These are phyloP conservation scores for Russula griseocarnosa DNA, from an alignment of 768 basidiomycete species.

Conservation along the genomic window DNA sequence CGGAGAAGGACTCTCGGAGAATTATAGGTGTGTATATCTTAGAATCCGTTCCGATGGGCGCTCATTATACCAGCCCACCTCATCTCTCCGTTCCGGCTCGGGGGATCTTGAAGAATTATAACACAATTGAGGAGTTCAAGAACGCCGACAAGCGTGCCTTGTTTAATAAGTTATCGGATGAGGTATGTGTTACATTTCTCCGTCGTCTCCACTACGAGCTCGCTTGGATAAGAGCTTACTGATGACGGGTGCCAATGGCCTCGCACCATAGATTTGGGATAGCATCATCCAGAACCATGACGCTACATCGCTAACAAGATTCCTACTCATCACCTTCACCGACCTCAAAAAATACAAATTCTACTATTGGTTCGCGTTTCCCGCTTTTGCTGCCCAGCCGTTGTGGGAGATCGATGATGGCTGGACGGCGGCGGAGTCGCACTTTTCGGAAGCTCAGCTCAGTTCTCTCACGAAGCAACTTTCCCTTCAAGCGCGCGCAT, in stretches of 20 bases:
- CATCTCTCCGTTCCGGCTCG: slow-evolving; percentile 48
- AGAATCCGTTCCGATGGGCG: not conserved
- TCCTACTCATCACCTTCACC: slow-evolving; percentile 89
- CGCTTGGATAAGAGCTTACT: not conserved
- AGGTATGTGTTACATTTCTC: slow-evolving; percentile 43
- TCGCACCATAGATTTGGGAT: slow-evolving; percentile 59
- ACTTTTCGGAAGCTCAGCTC: slow-evolving; percentile 45
- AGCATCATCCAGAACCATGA: slow-evolving; percentile 50
- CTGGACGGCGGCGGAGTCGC: slow-evolving; percentile 49
- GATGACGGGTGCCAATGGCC: not conserved
- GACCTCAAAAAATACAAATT: slow-evolving; percentile 98
- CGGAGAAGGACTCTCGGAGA: slow-evolving; percentile 56
- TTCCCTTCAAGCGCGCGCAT: slow-evolving; percentile 42
- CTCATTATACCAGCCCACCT: slow-evolving; percentile 39
- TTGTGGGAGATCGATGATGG: slow-evolving; percentile 80
- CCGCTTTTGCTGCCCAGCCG: slow-evolving; percentile 85
- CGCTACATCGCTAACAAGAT: slow-evolving; percentile 59
- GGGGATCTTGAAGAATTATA: slow-evolving; percentile 89
- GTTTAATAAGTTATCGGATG: slow-evolving; percentile 67
- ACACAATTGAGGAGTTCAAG: slow-evolving; percentile 96
- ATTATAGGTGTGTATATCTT: slow-evolving; percentile 41
- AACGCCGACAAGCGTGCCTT: slow-evolving; percentile 83
- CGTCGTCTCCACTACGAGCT: not conserved
- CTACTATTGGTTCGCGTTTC: slow-evolving; percentile 98
- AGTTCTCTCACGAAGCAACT: slow-evolving; percentile 43